These are phyloP conservation scores for Fragilaria crotonensis DNA, from an alignment of 108 stramenopile genomes.

Conservation along the genomic window DNA sequence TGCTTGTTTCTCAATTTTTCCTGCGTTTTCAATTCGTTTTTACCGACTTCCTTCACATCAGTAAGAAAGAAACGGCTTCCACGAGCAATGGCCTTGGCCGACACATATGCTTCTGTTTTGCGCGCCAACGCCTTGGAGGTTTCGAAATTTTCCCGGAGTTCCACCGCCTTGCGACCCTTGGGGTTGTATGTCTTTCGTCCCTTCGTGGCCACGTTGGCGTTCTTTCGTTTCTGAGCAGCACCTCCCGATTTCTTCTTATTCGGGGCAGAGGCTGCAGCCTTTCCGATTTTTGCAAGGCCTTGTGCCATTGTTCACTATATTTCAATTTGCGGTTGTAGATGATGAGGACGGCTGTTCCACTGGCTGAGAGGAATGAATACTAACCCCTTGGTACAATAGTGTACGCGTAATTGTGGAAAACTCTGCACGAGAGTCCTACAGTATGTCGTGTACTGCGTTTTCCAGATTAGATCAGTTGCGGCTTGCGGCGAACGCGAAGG, in stretches of 20 bases:
- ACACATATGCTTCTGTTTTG: constrained; percentile 69
- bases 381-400: neutral
- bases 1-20: constrained; percentile 46
- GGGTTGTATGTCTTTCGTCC: constrained; percentile 41
- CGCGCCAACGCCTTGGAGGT: constrained; percentile 72
- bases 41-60: constrained; percentile 64
- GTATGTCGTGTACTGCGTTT: too few species aligned
- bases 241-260: constrained; percentile 14
- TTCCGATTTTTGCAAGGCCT: constrained; percentile 32
- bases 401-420: neutral
- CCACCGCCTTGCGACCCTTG: constrained; percentile 43
- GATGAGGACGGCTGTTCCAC: neutral
- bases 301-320: constrained; percentile 36
- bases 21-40: constrained; percentile 37
- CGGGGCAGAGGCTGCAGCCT: constrained; percentile 26
- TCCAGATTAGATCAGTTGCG: too few species aligned
- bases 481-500: too few species aligned
- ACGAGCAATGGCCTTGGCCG: constrained; percentile 58
- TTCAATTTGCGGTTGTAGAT: neutral
- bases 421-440: too few species aligned
- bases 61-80: constrained; percentile 58
- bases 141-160: constrained; percentile 30
- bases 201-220: constrained; percentile 18
- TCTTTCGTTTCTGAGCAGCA: constrained; percentile 1
- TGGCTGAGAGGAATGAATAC: neutral